A percentile compares a stretch with the other conserved stretches of the same genome.
phyloP scores from a whole-genome alignment of 78 protist genomes.

The Emiliania huxleyi region DNA sequence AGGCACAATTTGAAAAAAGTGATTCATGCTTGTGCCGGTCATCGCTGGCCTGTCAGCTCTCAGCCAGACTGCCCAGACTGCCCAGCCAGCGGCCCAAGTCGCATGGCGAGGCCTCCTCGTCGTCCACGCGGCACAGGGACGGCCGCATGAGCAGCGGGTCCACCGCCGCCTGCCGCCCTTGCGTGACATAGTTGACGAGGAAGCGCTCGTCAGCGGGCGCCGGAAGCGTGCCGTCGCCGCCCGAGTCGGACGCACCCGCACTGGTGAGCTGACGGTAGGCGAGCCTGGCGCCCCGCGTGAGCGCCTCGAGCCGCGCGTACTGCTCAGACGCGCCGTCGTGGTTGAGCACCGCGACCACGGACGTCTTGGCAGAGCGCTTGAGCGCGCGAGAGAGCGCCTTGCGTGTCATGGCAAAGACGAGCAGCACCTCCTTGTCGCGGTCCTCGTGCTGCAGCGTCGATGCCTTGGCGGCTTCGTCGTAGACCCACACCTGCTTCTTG shows the following conservation, averaged over 20 bases:
- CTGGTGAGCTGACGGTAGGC: not conserved
- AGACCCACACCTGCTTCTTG: not conserved
- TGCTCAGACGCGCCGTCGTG: not conserved
- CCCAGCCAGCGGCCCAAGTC: no score
- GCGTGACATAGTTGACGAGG: not conserved
- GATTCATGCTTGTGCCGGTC: no score
- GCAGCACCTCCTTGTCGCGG: not conserved
- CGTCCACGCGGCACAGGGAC: not conserved
- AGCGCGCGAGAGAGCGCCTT: not conserved
- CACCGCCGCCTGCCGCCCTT: not conserved
- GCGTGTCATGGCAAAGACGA: not conserved
- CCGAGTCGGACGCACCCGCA: not conserved
- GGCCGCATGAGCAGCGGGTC: not conserved
- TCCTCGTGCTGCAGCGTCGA: not conserved
- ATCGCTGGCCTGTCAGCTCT: no score
- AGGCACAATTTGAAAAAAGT: no score
- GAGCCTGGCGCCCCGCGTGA: not conserved
- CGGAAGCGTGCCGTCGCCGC: not conserved
- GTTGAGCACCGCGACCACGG: not conserved
- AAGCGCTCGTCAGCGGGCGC: not conserved
- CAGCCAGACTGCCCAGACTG: no score
- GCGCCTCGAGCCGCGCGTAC: not conserved
- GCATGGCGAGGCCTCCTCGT: no score
- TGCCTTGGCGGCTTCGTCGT: not conserved
- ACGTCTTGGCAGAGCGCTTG: not conserved